phyloP scores from a whole-genome alignment of 345 rosid species.

The Eutrema japonicum region DNA sequence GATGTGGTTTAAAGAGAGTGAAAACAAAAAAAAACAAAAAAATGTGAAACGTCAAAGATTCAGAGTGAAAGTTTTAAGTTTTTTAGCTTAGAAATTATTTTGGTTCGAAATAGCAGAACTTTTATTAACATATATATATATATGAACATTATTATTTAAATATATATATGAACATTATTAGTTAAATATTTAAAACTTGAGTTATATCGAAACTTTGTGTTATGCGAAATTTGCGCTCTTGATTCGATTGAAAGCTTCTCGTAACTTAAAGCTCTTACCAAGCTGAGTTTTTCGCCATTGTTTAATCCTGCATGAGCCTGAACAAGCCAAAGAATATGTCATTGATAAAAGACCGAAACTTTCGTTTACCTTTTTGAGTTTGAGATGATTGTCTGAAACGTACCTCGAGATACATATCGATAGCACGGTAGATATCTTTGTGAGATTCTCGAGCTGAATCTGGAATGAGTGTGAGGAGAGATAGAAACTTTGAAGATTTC shows the following conservation, averaged over 20 bases:
- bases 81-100: too few species aligned
- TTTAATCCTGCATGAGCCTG: constrained; percentile 77
- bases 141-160: too few species aligned
- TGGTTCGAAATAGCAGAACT: too few species aligned
- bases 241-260: constrained; percentile 70
- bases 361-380: background rate
- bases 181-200: too few species aligned
- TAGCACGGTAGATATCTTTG: constrained; percentile 67
- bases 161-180: too few species aligned
- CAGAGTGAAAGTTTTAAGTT: too few species aligned
- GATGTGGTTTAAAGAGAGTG: too few species aligned
- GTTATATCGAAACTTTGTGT: constrained; percentile 63
- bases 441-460: constrained; percentile 70
- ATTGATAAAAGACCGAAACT: constrained; percentile 6
- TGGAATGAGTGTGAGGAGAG: constrained; percentile 64
- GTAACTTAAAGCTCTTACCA: constrained; percentile 59
- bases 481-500: constrained; percentile 72
- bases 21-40: too few species aligned
- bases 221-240: constrained; percentile 62
- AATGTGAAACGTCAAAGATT: too few species aligned
- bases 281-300: constrained; percentile 69
- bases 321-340: background rate
- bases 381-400: background rate
- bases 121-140: too few species aligned
- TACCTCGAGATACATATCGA: constrained; percentile 89